Evolutionary conservation across 2,329 filamentous ascomycete genomes (phyloP).

Genomic region (Phialophora macrospora): DNA sequence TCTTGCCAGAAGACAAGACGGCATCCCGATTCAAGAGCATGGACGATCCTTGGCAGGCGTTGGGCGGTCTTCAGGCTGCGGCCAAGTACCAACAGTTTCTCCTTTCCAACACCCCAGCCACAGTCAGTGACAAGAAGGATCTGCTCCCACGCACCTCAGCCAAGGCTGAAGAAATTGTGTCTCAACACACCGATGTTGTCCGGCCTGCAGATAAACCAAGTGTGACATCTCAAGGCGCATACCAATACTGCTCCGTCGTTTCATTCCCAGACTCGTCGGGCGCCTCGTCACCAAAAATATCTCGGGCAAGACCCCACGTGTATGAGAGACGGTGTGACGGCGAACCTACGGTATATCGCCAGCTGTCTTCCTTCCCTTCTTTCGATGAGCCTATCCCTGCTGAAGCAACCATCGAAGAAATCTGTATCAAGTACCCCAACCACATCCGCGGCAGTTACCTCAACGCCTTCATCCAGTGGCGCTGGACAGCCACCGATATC

Average conservation of each 20-base stretch:
- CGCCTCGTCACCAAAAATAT: not conserved
- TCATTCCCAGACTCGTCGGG: not conserved
- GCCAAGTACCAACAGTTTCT: not conserved
- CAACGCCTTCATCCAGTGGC: constrained; percentile 31
- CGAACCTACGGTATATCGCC: constrained; percentile 14
- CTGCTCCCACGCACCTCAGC: not conserved
- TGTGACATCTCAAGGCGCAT: not conserved
- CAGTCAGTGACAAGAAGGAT: not conserved
- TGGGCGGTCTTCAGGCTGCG: not conserved
- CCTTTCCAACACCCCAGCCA: not conserved
- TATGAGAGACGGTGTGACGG: constrained; percentile 3
- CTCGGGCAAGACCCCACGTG: not conserved
- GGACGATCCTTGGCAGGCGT: not conserved
- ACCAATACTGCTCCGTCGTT: not conserved
- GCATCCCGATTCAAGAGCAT: not conserved
- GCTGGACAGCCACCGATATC: constrained; percentile 28
- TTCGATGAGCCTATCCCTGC: constrained; percentile 25
- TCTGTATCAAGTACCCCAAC: constrained; percentile 32
- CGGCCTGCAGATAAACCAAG: not conserved
- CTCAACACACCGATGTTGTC: not conserved
- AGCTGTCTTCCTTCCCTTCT: constrained; percentile 24
- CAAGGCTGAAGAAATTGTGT: not conserved
- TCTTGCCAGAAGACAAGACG: not conserved
- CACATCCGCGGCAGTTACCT: constrained; percentile 28
- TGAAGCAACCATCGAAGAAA: constrained; percentile 25